Evolutionary conservation across 2,329 filamentous ascomycete genomes (phyloP).

Genomic region (Bipolaris gigantea): DNA sequence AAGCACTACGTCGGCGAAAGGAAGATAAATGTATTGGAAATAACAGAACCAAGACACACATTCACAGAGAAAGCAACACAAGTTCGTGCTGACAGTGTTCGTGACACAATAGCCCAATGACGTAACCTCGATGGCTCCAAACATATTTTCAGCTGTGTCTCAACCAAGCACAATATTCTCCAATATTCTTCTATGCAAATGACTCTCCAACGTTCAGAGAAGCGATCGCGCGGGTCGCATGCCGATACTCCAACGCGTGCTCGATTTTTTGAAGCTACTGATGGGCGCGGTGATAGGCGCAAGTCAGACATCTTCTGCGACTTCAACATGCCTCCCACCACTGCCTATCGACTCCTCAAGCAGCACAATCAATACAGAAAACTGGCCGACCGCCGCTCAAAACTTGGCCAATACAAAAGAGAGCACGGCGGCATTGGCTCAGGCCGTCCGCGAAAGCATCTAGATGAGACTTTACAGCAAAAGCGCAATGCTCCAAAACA

Average conservation of each 20-base stretch:
- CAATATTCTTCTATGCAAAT: neutral
- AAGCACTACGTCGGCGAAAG: too few relatives aligned
- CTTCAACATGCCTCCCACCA: neutral
- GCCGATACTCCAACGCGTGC: neutral
- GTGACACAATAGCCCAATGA: neutral
- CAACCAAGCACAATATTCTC: neutral
- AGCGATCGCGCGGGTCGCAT: neutral
- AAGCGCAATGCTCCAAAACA: too few relatives aligned
- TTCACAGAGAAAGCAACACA: neutral
- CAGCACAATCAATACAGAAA: neutral
- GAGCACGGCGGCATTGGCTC: neutral
- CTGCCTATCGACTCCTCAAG: neutral
- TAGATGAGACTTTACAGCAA: too few relatives aligned
- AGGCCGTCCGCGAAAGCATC: neutral
- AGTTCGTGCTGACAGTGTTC: neutral
- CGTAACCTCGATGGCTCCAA: neutral
- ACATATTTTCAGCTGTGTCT: neutral
- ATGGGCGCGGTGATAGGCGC: neutral
- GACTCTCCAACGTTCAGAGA: neutral
- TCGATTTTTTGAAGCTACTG: neutral
- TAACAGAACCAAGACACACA: too few relatives aligned
- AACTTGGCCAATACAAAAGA: neutral
- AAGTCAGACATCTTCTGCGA: neutral
- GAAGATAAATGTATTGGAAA: too few relatives aligned
- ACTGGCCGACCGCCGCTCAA: neutral